Base-by-base conservation (phyloP, 176 grass and related monocot genomes). In the Raddia guianensis region DNA sequence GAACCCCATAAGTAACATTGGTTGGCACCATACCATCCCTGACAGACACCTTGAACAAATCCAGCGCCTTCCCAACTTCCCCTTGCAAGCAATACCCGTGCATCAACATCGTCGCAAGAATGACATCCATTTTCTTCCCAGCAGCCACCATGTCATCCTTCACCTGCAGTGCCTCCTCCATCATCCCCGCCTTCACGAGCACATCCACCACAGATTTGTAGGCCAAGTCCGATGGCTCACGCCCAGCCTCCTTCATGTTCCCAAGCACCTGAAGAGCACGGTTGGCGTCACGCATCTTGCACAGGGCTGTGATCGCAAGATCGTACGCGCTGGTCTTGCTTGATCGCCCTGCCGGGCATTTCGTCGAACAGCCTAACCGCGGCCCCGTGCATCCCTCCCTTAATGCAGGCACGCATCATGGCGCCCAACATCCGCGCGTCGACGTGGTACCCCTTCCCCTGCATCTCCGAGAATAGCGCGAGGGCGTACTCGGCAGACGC, bases 341-440 rank as follows among this genome's bases (percentile, higher is more conserved):
- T 21, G 59, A 92, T 44, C 65, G 88, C 80, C 0, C 40, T 20
- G 1, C 55, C 73, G 5, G 67, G 63, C 80, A 94, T 89, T 92
- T 97, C 95, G 15, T 86, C 89, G 43, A 97, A 90, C 77, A 90
- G 91, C 76, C 80, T 86, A 48, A 94, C 70, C 0, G 84, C 85
- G 14, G 87, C 76, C 44, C 67, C 58, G 20, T 79, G 71, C 68
- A 86, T 92, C 66, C 73, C 81, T 78, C 54, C 82, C 59, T 77
- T 85, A 48, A 89, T 66, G 54, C 87, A 97, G 2, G 85, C 69
- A 46, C 81, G 70, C 87, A 94, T 91, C 46, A 92, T 79, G 33
- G 71, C 77, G 33, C 90, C 87, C 70, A 84, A 87, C 63, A 91
- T 85, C 57, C 48, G 82, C 20, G 63, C 66, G 74, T 97, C 83